Conservation (phyloP, 768 basidiomycete genomes). For the Hygrocybe punicea region DNA sequence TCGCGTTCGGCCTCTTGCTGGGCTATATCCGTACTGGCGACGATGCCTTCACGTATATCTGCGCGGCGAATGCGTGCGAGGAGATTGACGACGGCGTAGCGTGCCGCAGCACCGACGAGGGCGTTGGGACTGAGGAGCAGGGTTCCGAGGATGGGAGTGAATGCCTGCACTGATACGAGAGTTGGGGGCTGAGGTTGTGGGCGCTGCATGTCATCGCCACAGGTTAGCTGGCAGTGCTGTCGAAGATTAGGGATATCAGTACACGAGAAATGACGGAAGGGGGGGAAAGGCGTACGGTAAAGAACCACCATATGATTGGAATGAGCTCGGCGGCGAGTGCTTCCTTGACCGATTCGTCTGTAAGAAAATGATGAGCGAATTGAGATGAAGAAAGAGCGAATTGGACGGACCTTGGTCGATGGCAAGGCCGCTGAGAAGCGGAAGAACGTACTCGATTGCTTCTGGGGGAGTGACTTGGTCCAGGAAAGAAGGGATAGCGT, state of each 20-base stretch:
- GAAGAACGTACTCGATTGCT: constrained; percentile 89
- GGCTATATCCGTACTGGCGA: background rate
- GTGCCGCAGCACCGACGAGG: constrained; percentile 66
- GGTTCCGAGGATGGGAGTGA: constrained; percentile 88
- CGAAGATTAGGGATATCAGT: constrained; percentile 6
- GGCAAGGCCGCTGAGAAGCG: constrained; percentile 80
- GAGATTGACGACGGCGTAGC: constrained; percentile 74
- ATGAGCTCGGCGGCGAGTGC: constrained; percentile 79
- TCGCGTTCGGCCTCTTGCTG: background rate
- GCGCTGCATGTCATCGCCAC: constrained; percentile 42
- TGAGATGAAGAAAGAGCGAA: constrained; percentile 1
- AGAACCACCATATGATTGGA: constrained; percentile 90
- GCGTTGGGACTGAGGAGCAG: constrained; percentile 79
- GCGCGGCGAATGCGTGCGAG: constrained; percentile 65
- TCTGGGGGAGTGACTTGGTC: constrained; percentile 76
- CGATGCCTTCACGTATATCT: constrained; percentile 42
- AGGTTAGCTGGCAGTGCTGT: constrained; percentile 66
- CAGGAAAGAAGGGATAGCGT: constrained; percentile 76
- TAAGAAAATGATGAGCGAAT: constrained; percentile 8
- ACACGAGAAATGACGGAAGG: background rate
- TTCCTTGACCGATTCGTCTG: constrained; percentile 86
- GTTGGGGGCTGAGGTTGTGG: constrained; percentile 37
- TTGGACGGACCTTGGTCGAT: constrained; percentile 71
- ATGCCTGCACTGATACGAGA: constrained; percentile 74
- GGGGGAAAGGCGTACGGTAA: constrained; percentile 46